Base-by-base conservation (phyloP, 768 basidiomycete genomes). In the Gyrodon lividus region DNA sequence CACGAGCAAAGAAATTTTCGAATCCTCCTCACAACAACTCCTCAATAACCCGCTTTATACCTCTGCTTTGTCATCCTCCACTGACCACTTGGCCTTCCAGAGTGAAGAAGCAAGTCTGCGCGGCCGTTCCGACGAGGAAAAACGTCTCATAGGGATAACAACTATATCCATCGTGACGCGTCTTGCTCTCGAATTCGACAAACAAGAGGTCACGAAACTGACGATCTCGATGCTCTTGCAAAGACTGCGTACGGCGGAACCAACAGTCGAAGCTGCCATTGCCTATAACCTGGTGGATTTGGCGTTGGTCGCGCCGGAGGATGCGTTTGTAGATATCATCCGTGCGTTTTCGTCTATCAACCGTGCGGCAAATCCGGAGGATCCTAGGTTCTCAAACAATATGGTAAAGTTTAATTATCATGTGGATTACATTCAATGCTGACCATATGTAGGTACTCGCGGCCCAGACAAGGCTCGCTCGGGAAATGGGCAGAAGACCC, bases 221-320 rank as follows among this genome's bases (percentile, higher is more conserved):
- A 94, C 92, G 2, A 82, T 94, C 13, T 94, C 93, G 0, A 96
- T 97, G 92, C 73, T 98, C 9, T 71, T 97, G 34, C 95, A 97
- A 70, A 81, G 92, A 6, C 73, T 96, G 19, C 82, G 89, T 22
- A 82, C 83, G 19, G 88, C 90, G 3, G 95, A 97, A 60, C 86
- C 91, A 0, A 83, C 85, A 0, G 88, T 92, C 14, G 93, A 98
- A 68, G 90, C 93, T 22, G 88, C 90, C 1, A 95, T 97, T 53
- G 87, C 92, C 2, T 88, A 89, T 63, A 95, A 93, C 62, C 77
- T 98, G 12, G 93, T 95, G 6, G 92, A 95, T 52, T 76, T 98
- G 16, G 94, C 92, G 1, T 74, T 95, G 37, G 78, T 79, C 43
- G 89, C 92, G 0, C 86, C 89, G 1, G 80, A 84, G 54, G 78